Evolutionary conservation across 768 basidiomycete species (phyloP), one percentile per base, ranked within the genome.

Genomic region (Leccinum subtestaceum): DNA sequence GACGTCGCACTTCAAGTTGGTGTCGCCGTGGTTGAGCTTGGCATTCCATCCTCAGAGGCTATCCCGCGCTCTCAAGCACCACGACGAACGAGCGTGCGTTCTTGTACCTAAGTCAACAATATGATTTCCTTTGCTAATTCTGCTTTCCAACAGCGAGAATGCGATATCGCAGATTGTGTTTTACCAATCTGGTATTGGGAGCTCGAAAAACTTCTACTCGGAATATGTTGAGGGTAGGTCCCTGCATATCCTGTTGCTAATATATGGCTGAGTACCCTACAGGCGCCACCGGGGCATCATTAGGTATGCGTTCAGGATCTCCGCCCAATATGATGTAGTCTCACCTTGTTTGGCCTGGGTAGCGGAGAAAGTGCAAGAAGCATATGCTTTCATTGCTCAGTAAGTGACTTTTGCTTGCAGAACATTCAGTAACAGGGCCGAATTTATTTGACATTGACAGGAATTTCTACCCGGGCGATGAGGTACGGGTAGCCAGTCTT

Each of bases 321-420:
- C 12, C 3, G 15, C 36, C 5, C 43, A 19, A 49, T 19, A 52
- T 58, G 19, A 52, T 58, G 19, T 21, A 45, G 45, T 23, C 62
- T 64, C 31, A 54, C n/a, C 29, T 31, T 23, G 11, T n/a, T 23
- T 32, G 47, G 15, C 65, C 11, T 27, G 27, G 51, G 13, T 63
- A 89, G 87, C 74, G 43, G 85, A 86, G 58, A 89, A 91, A 66
- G 86, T 91, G 2, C 85, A 90, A 72, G 87, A 90, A 62, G 88
- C 84, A 34, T 89, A 89, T 72, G 86, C 81, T n/a, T 91, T 91
- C 67, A 86, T 91, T 64, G 83, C 89, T 21, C 87, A 91, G 88
- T 90, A 65, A 71, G 88, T 75, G 15, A 15, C 49, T 4, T 23
- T 25, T 58, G n/a, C 25, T 32, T 49, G 23, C 25, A 46, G 19